Evolutionary conservation across 805 yeast species (phyloP).

Genomic region (Vanderwaltozyma tropicalis): DNA sequence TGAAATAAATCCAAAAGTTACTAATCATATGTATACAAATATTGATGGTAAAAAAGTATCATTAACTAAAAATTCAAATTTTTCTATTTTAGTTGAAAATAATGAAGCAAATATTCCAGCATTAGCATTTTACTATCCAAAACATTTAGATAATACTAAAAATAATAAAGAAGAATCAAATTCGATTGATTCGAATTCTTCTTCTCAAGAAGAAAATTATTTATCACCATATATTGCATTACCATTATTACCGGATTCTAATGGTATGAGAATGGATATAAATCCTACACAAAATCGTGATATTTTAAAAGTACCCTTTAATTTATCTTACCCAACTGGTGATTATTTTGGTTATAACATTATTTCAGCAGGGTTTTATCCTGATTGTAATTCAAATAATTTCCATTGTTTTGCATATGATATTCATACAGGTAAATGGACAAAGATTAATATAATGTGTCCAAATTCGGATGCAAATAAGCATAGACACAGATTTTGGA

Average conservation of each 20-base stretch:
- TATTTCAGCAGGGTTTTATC: slow-evolving; percentile 49
- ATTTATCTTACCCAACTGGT: slow-evolving; percentile 46
- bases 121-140: not conserved
- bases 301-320: slow-evolving; percentile 21
- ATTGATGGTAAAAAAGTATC: slow-evolving; percentile 10
- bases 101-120: slow-evolving; percentile 4
- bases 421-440: slow-evolving; percentile 41
- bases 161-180: slow-evolving; percentile 4
- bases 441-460: slow-evolving; percentile 44
- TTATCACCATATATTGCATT: slow-evolving; percentile 26
- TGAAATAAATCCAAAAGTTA: slow-evolving; percentile 5
- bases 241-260: slow-evolving; percentile 25
- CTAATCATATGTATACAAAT: slow-evolving; percentile 11
- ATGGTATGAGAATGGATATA: slow-evolving; percentile 25
- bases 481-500: slow-evolving; percentile 56
- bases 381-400: slow-evolving; percentile 27
- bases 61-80: slow-evolving; percentile 8
- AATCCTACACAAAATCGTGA: slow-evolving; percentile 9
- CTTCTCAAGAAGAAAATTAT: not conserved
- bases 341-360: slow-evolving; percentile 59
- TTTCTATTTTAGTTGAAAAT: slow-evolving; percentile 17
- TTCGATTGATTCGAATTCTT: too few species aligned
- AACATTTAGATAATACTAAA: slow-evolving; percentile 4
- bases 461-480: slow-evolving; percentile 43
- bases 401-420: slow-evolving; percentile 26